phyloP scores from a whole-genome alignment of 2,329 filamentous ascomycete genomes.

The Hansfordia pulvinata region DNA sequence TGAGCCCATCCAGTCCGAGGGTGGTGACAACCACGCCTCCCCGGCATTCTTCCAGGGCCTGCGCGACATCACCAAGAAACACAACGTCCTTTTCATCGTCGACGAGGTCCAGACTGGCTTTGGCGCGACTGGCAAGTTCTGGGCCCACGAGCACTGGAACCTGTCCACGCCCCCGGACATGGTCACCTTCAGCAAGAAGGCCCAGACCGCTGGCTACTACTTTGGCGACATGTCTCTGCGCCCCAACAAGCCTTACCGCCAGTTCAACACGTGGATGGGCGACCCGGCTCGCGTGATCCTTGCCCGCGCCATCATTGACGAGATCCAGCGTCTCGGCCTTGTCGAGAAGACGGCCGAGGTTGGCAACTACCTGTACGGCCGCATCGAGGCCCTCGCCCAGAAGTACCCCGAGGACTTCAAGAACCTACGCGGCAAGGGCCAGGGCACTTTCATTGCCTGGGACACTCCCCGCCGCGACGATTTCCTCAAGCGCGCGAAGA shows the following conservation, averaged over 20 bases:
- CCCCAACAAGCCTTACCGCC: slow-evolving; percentile 86
- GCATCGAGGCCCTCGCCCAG: slow-evolving; percentile 52
- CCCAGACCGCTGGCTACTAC: slow-evolving; percentile 87
- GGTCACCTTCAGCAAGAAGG: slow-evolving; percentile 93
- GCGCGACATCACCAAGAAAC: slow-evolving; percentile 63
- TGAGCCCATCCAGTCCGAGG: slow-evolving; percentile 88
- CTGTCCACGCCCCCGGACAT: slow-evolving; percentile 72
- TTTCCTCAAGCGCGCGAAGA: slow-evolving; percentile 68
- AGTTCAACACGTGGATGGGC: slow-evolving; percentile 98
- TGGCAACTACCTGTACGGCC: slow-evolving; percentile 64
- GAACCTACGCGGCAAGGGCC: slow-evolving; percentile 76
- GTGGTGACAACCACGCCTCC: slow-evolving; percentile 87
- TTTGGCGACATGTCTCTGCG: slow-evolving; percentile 67
- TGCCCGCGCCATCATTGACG: slow-evolving; percentile 74
- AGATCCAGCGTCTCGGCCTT: slow-evolving; percentile 65
- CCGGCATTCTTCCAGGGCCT: slow-evolving; percentile 78
- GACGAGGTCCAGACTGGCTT: slow-evolving; percentile 92
- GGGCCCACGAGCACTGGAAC: slow-evolving; percentile 94
- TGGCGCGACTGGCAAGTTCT: slow-evolving; percentile 87
- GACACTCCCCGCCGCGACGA: slow-evolving; percentile 70
- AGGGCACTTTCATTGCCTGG: slow-evolving; percentile 88
- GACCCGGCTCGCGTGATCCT: slow-evolving; percentile 75
- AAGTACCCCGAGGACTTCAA: slow-evolving; percentile 66
- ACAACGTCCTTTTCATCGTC: slow-evolving; percentile 74
- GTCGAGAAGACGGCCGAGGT: slow-evolving; percentile 66